These are phyloP conservation scores for Tricholoma sp. DNA, from an alignment of 768 basidiomycete species.

Conservation along the genomic window DNA sequence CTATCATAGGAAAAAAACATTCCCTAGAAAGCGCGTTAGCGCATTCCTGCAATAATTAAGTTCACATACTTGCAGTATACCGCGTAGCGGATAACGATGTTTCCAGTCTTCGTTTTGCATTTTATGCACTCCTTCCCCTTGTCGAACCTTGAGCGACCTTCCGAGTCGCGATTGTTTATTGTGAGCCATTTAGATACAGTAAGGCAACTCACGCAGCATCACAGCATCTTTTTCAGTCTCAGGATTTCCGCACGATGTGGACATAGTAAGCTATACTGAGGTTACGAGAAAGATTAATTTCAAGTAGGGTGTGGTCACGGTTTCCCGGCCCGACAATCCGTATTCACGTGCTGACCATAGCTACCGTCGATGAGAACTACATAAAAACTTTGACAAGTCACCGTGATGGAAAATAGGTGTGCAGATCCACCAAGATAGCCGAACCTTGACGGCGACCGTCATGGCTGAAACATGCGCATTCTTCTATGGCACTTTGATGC, in stretches of 20 bases:
- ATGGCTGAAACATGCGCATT: constrained; percentile 40
- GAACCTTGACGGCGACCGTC: background rate
- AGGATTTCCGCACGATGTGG: constrained; percentile 60
- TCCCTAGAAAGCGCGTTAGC: constrained; percentile 31
- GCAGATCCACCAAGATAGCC: background rate
- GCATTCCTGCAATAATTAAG: background rate
- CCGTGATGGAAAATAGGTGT: background rate
- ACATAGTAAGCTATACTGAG: constrained; percentile 12
- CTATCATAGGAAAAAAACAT: constrained; percentile 63
- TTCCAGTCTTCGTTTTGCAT: constrained; percentile 62
- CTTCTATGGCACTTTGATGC: constrained; percentile 90
- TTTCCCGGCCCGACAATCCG: too few relatives aligned
- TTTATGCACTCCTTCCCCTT: constrained; percentile 65
- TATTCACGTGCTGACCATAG: too few relatives aligned
- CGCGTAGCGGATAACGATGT: constrained; percentile 70
- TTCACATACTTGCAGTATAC: constrained; percentile 75
- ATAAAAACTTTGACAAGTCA: too few relatives aligned
- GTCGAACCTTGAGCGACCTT: constrained; percentile 65
- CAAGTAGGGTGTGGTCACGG: too few relatives aligned
- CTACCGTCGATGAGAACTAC: too few relatives aligned
- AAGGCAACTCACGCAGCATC: constrained; percentile 55
- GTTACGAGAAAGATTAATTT: too few relatives aligned
- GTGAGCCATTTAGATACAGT: background rate
- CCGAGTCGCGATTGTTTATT: constrained; percentile 1
- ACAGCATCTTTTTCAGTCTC: constrained; percentile 50